Base-by-base conservation (phyloP, 1,139 yeast species). In the Lodderomyces jiufengensis region DNA sequence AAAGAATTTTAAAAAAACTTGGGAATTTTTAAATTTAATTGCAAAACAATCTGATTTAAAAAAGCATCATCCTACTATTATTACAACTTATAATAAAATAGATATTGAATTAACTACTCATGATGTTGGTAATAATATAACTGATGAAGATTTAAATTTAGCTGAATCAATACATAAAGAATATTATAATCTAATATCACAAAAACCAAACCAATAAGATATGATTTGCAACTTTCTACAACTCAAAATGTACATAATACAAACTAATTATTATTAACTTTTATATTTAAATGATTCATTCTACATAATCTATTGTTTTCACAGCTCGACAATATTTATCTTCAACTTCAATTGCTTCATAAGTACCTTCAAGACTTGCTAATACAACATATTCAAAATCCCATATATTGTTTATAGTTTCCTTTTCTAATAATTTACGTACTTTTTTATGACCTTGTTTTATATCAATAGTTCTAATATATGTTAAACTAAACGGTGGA, bases 311-410 rank as follows among this genome's bases (percentile, higher is more conserved):
- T 31, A 27, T 36, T 11, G 32, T 32, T 31, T 33, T 71, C 39
- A 58, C 60, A 3, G 83, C 84, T 23, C 63, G 66, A 67, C 98
- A 92, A 57, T 66, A 84, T 12, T 83, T 83, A 61, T 92, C 99
- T 39, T 78, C 76, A 9, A 92, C 78, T 50, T 84, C 88, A 29
- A 86, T 75, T 7, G 97, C 97, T 57, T 90, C 96, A 54, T 94
- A 92, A 3, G 88, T 84, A 31, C 99, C 99, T 55, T 90, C 96
- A 47, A 86, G 66, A 47, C 87, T 84, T 1, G 95, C 92, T 51
- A 73, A 66, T 4, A 85, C 81, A 33, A 78, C 71, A 54, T 86
- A 79, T 48, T 81, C 86, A 50, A 78, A 61, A 3, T 76, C 81
- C 61, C 76, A 66, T 24, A 90, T 85, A 46, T 82, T 81, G 7